Conservation (phyloP, 129 eudicot genomes). For the Tagetes patula region DNA sequence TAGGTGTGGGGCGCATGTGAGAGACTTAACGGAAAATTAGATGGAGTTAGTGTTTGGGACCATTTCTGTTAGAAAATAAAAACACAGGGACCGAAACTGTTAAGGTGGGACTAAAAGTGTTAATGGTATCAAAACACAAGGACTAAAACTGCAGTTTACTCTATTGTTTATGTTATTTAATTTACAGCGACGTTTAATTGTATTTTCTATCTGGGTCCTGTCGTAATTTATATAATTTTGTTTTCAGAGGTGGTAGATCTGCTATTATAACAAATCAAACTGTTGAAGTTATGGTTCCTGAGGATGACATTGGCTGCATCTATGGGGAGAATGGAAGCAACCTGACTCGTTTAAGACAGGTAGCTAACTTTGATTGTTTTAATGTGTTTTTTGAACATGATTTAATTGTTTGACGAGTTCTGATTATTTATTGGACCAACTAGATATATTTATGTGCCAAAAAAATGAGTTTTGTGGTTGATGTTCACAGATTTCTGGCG, state of each 20-base stretch:
- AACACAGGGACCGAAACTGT: too few species aligned
- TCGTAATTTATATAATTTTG: not conserved
- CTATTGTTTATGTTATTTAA: not conserved
- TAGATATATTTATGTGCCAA: not conserved
- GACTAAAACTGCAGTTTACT: too few species aligned
- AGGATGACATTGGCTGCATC: slow-evolving; percentile 46
- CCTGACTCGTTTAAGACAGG: slow-evolving; percentile 72
- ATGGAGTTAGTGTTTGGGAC: too few species aligned
- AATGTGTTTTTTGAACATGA: not conserved
- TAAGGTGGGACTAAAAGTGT: too few species aligned
- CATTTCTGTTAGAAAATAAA: too few species aligned
- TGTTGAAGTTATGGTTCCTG: slow-evolving; percentile 63
- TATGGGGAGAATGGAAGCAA: slow-evolving; percentile 75
- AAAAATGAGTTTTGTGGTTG: slow-evolving; percentile 8
- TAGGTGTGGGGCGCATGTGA: too few species aligned
- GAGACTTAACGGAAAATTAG: too few species aligned
- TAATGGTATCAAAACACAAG: too few species aligned
- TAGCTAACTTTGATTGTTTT: slow-evolving; percentile 15
- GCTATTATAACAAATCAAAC: slow-evolving; percentile 61
- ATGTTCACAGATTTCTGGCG: slow-evolving; percentile 73
- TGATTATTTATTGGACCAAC: not conserved
- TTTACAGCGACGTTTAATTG: not conserved
- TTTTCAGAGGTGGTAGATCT: slow-evolving; percentile 56
- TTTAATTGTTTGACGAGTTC: not conserved
- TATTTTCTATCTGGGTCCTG: not conserved